Percentiles rank a stretch among this genome's conserved stretches.
These are phyloP conservation scores for Lactarius akahatsu DNA, from an alignment of 768 basidiomycete genomes.

Conservation along the genomic window DNA sequence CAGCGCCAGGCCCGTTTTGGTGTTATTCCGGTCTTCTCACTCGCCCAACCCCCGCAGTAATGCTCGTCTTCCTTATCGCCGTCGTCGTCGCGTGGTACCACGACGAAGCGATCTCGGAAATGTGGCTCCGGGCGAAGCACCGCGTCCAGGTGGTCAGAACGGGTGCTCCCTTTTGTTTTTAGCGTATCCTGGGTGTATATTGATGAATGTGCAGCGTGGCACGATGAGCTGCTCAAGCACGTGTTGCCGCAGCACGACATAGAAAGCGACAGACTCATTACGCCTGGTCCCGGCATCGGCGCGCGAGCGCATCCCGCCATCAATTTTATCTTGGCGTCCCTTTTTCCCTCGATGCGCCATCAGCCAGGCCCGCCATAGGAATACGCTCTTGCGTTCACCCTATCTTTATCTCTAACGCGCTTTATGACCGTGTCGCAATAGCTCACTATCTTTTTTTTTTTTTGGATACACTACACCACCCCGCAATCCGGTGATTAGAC, in stretches of 20 bases:
- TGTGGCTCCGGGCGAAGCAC: slow-evolving; percentile 8
- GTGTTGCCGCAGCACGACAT: slow-evolving; percentile 14
- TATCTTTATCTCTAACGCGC: no score
- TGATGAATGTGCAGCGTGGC: background rate
- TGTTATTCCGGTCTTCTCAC: background rate
- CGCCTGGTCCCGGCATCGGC: background rate
- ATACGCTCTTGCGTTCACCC: background rate
- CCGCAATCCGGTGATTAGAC: background rate
- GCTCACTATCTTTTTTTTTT: background rate
- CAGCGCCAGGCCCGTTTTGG: background rate
- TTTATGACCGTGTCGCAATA: background rate
- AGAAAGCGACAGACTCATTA: background rate
- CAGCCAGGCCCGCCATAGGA: background rate
- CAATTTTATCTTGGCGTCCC: slow-evolving; percentile 1
- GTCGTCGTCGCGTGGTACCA: slow-evolving; percentile 1
- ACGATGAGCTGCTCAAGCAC: slow-evolving; percentile 10
- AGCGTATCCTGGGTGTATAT: background rate
- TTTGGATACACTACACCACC: background rate
- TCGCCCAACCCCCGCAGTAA: slow-evolving; percentile 1
- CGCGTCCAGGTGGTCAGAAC: background rate
- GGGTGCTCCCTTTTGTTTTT: background rate
- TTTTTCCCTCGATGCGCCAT: slow-evolving; percentile 1
- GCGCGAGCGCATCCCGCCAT: background rate
- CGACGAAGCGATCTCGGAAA: background rate
- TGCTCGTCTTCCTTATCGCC: background rate